Base-by-base conservation (phyloP, 768 basidiomycete species). In the Harrya chromipes region DNA sequence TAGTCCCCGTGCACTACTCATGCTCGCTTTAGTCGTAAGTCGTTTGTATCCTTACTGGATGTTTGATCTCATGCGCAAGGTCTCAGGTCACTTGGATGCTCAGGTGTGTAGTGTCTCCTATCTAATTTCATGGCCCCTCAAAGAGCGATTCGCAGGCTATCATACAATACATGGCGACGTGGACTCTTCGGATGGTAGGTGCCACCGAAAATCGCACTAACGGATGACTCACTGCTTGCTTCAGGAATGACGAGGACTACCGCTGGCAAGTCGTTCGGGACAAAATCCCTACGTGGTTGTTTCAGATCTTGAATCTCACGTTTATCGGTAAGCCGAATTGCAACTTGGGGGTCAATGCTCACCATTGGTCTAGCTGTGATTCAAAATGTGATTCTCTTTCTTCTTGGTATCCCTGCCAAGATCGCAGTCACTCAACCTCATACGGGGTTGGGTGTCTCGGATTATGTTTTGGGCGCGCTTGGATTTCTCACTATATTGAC, bases 181-280 rank as follows among this genome's bases (percentile, higher is more conserved):
- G 95, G 90, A 4, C 73, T 95, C 6, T 92, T 91, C 61, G 76
- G 67, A 42, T 66, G 84, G 87, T 90, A 58, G 49, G 83, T 68
- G 4, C 36, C 29, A 17, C 14, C 40, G 4, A 36, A 9, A 7
- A 27, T 21, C 11, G 4, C 33, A 23, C 6, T 4, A 6, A 19
- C 12, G 11, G 23, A 16, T 21, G 3, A 2, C 14, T 33, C 33
- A 33, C 43, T 29, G 14, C 8, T n/a, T 52, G 23, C 43, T 48
- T 33, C 50, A 90, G 87, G 7, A 75, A 79, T 23, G 90, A 89
- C 21, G 93, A 95, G 67, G 94, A 97, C 66, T 97, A 97, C 61
- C 86, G 95, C 23, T 97, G 94, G 90, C 80, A 74, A 2, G 71
- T 92, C 33, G 74, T 97, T 13, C 82, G 94, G 36, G 65, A 71